A percentile compares a stretch with the other conserved stretches of the same genome.
phyloP scores from a whole-genome alignment of 306 rosid genomes.

The Vigna mungo region DNA sequence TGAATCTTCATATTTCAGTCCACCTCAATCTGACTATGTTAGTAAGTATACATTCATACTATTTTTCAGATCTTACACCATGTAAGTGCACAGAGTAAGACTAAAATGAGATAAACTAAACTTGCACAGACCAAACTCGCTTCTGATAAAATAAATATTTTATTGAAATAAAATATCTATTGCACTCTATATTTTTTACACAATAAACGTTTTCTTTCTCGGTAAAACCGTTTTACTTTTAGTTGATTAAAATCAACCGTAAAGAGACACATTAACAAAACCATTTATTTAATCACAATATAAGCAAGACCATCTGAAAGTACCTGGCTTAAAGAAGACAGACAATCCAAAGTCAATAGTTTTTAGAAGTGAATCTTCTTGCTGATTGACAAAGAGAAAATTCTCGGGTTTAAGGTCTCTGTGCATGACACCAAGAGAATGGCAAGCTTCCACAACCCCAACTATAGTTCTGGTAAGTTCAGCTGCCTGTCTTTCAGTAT shows the following conservation, averaged over 20 bases:
- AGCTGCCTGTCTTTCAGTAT: constrained; percentile 94
- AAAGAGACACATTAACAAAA: background rate
- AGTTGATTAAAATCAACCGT: background rate
- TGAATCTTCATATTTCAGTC: background rate
- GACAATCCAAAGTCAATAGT: constrained; percentile 98
- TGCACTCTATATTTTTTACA: background rate
- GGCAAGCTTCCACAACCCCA: constrained; percentile 96
- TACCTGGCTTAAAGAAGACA: constrained; percentile 97
- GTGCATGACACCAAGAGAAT: constrained; percentile 94
- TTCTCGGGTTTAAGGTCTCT: constrained; percentile 98
- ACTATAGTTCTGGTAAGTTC: constrained; percentile 91
- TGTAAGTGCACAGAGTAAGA: background rate
- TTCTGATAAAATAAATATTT: too few relatives aligned
- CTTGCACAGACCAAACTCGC: constrained; percentile 6
- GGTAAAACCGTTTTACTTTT: background rate
- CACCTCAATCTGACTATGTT: background rate
- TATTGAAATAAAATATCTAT: background rate
- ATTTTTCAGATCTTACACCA: background rate
- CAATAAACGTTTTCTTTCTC: background rate
- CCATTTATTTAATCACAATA: constrained; percentile 18
- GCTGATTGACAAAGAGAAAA: constrained; percentile 84
- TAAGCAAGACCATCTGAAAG: constrained; percentile 24
- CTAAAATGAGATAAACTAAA: constrained; percentile 4
- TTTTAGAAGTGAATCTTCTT: constrained; percentile 94
- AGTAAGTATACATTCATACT: background rate